Evolutionary conservation across 2,329 filamentous ascomycete genomes (phyloP).

Genomic region (Diplodia seriata): DNA sequence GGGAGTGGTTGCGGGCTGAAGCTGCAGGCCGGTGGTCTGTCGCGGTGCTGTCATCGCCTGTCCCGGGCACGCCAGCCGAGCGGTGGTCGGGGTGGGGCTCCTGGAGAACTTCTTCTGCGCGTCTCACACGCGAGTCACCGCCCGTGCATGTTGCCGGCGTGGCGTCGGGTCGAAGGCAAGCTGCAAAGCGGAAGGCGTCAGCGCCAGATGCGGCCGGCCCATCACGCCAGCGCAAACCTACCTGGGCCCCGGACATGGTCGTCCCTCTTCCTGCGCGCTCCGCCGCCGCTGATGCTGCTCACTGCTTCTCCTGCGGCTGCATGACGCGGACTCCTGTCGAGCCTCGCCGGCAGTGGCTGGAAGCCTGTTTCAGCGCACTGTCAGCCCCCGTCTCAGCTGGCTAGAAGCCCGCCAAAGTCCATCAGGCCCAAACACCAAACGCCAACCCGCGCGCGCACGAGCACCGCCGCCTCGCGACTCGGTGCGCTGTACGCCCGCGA

Average conservation of each 20-base stretch:
- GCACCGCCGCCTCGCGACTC: background rate
- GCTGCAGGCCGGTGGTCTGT: constrained; percentile 13
- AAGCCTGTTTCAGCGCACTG: constrained; percentile 23
- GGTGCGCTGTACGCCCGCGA: background rate
- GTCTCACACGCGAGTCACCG: constrained; percentile 21
- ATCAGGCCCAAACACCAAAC: constrained; percentile 14
- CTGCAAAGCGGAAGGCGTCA: constrained; percentile 10
- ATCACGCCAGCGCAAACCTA: constrained; percentile 10
- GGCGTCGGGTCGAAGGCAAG: constrained; percentile 3
- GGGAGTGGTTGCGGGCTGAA: background rate
- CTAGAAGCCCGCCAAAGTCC: background rate
- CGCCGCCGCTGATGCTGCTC: constrained; percentile 15
- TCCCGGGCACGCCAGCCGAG: constrained; percentile 6
- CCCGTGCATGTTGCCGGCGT: background rate
- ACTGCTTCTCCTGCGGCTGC: background rate
- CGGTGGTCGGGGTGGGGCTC: background rate
- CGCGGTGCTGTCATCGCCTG: background rate
- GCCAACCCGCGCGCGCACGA: constrained; percentile 3
- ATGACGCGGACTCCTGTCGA: constrained; percentile 14
- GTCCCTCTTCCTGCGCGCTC: background rate
- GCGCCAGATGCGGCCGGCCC: constrained; percentile 4
- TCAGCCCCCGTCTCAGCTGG: constrained; percentile 3
- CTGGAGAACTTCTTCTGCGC: constrained; percentile 1
- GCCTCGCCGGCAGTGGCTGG: constrained; percentile 25
- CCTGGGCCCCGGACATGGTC: background rate